These are phyloP conservation scores for Vitis rotundifolia DNA, from an alignment of 164 flowering plant genomes.

Conservation along the genomic window DNA sequence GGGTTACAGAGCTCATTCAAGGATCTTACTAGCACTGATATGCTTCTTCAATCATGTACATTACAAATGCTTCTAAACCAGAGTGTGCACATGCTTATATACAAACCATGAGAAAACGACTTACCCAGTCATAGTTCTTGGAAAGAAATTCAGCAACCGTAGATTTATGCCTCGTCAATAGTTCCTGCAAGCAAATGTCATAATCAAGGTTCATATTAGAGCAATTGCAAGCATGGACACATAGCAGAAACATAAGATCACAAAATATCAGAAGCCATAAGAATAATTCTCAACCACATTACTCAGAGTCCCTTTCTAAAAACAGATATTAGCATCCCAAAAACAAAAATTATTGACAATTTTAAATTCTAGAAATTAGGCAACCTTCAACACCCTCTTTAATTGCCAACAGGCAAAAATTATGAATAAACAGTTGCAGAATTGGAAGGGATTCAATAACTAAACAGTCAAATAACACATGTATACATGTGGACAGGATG, in stretches of 20 bases:
- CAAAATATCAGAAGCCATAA: too few relatives aligned
- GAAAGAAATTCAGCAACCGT: constrained; percentile 96
- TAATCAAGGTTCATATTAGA: neutral
- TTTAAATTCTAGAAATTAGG: neutral
- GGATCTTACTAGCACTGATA: neutral
- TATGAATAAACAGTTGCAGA: neutral
- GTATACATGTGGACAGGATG: neutral
- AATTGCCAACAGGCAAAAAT: neutral
- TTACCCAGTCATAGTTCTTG: constrained; percentile 94
- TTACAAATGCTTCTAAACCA: too few relatives aligned
- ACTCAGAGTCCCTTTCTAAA: too few relatives aligned
- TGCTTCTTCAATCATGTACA: too few relatives aligned
- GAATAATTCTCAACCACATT: too few relatives aligned
- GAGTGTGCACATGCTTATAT: neutral
- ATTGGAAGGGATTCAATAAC: neutral
- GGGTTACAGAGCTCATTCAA: too few relatives aligned
- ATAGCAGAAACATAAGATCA: neutral
- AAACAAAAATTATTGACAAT: neutral
- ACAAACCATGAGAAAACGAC: constrained; percentile 7
- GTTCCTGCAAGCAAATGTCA: constrained; percentile 62
- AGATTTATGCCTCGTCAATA: constrained; percentile 92
- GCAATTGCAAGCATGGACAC: neutral
- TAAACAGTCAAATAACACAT: neutral
- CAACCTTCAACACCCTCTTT: neutral
- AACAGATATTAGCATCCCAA: neutral